phyloP scores from a whole-genome alignment of 2,329 filamentous ascomycete genomes.

The Hirsutella thompsonii region DNA sequence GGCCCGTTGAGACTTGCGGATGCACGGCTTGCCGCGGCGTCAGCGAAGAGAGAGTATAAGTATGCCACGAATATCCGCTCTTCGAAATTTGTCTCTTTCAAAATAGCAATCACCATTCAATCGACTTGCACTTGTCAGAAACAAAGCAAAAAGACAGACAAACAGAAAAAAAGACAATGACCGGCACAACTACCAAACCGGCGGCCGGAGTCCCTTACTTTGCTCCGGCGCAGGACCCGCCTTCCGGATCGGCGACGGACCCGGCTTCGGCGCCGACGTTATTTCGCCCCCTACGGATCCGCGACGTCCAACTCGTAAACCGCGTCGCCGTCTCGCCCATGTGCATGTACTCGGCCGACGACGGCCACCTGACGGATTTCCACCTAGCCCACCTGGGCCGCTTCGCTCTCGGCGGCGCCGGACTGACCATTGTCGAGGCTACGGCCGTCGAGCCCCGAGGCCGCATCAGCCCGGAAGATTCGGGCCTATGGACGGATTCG shows the following conservation, averaged over 20 bases:
- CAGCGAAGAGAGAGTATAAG: no score
- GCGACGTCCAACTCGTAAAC: slow-evolving; percentile 39
- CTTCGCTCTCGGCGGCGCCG: slow-evolving; percentile 63
- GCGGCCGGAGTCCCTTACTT: slow-evolving; percentile 36
- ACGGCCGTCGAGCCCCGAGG: slow-evolving; percentile 64
- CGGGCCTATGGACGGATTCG: slow-evolving; percentile 71
- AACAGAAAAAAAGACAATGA: not conserved
- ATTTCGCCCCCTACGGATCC: slow-evolving; percentile 42
- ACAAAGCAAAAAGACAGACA: no score
- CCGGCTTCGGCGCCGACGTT: slow-evolving; percentile 33
- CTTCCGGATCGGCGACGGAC: slow-evolving; percentile 32
- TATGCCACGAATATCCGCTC: no score
- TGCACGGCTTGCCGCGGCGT: no score
- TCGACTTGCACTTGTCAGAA: no score
- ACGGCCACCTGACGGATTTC: slow-evolving; percentile 65
- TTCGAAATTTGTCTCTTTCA: no score
- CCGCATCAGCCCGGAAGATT: slow-evolving; percentile 70
- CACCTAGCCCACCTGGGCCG: slow-evolving; percentile 74
- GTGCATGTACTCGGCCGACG: slow-evolving; percentile 44
- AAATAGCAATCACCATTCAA: no score
- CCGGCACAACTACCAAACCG: slow-evolving; percentile 16
- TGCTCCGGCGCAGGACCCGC: slow-evolving; percentile 39
- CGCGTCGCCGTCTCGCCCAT: slow-evolving; percentile 47
- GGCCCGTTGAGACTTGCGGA: no score
- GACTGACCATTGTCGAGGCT: slow-evolving; percentile 65